phyloP scores from a whole-genome alignment of 2,329 filamentous ascomycete genomes.

The Alternaria gaisen region DNA sequence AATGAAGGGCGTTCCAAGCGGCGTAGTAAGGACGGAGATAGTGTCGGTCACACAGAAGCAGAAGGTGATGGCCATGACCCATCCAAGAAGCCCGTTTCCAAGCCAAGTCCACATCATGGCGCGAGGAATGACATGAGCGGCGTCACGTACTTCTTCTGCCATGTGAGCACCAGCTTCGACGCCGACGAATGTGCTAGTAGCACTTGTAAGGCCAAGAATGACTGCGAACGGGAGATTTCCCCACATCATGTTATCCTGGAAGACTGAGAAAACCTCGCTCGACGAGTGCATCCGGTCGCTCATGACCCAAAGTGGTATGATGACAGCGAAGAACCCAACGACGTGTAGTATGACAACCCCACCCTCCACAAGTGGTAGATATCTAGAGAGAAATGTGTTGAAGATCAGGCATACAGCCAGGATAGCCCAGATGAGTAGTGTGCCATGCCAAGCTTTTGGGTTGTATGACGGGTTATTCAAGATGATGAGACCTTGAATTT shows the following conservation, averaged over 20 bases:
- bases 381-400: constrained; percentile 54
- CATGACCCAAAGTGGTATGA: constrained; percentile 47
- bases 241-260: constrained; percentile 51
- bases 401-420: constrained; percentile 45
- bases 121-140: constrained; percentile 38
- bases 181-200: constrained; percentile 52
- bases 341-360: constrained; percentile 55
- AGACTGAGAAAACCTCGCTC: constrained; percentile 55
- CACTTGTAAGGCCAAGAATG: constrained; percentile 47
- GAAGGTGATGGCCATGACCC: constrained; percentile 40
- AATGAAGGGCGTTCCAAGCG: constrained; percentile 29
- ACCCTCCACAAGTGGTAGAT: constrained; percentile 40
- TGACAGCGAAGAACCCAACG: constrained; percentile 59
- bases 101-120: constrained; percentile 51
- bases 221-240: constrained; percentile 1
- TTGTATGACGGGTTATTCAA: constrained; percentile 54
- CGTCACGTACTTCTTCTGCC: constrained; percentile 42
- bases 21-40: constrained; percentile 23
- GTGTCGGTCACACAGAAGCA: constrained; percentile 23
- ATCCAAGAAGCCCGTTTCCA: constrained; percentile 48
- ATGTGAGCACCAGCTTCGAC: constrained; percentile 49
- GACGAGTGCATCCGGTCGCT: constrained; percentile 44
- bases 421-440: constrained; percentile 57
- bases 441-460: constrained; percentile 56
- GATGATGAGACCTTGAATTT: constrained; percentile 49